phyloP scores from a whole-genome alignment of 2,329 filamentous ascomycete genomes.

The Ophiostoma himal-ulmi region DNA sequence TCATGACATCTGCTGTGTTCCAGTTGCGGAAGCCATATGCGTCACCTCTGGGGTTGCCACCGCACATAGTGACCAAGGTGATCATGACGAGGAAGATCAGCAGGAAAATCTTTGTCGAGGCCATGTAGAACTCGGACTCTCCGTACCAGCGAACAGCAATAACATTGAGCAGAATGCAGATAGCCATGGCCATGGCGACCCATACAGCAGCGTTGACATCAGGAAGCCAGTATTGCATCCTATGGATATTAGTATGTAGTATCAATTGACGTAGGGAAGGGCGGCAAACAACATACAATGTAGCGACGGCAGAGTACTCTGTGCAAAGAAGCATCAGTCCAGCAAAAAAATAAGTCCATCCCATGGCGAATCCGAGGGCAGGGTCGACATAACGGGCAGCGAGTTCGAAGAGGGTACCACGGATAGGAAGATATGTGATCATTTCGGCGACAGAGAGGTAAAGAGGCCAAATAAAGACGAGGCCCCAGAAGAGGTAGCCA shows the following conservation, averaged over 20 bases:
- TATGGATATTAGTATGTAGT: not conserved
- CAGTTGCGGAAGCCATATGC: conserved; percentile 42
- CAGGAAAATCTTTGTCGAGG: conserved; percentile 41
- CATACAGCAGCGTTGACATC: conserved; percentile 11
- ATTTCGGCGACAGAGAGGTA: conserved; percentile 64
- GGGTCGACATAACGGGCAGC: conserved; percentile 62
- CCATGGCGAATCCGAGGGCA: conserved; percentile 53
- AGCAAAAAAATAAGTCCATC: conserved; percentile 40
- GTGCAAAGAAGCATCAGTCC: conserved; percentile 10
- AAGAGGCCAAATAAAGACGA: conserved; percentile 52
- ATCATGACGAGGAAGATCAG: conserved; percentile 54
- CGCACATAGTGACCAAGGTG: conserved; percentile 51
- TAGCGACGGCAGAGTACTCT: conserved; percentile 15
- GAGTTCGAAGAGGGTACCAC: conserved; percentile 58
- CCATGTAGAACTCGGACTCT: conserved; percentile 46
- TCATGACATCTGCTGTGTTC: conserved; percentile 40
- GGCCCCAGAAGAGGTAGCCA: conserved; percentile 54
- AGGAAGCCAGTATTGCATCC: conserved; percentile 16
- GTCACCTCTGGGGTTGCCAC: conserved; percentile 47
- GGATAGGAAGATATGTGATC: conserved; percentile 56
- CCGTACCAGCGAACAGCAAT: conserved; percentile 35
- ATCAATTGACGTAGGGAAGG: not conserved
- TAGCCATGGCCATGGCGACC: not conserved
- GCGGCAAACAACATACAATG: not conserved
- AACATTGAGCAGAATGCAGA: conserved; percentile 23